Evolutionary conservation across 306 rosid genomes (phyloP).

Genomic region (Dalbergia cochinchinensis): DNA sequence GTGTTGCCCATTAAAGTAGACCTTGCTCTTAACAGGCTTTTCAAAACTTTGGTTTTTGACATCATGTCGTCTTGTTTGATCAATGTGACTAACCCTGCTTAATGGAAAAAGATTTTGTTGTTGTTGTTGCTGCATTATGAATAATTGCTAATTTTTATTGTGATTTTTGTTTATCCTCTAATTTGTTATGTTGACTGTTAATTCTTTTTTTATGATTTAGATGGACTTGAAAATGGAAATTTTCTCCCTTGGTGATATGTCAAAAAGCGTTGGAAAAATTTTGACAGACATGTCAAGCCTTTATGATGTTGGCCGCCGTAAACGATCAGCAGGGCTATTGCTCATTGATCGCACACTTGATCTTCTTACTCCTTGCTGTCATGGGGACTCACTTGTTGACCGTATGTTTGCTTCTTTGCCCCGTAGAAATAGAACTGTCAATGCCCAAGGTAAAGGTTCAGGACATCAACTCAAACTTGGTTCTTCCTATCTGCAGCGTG

Average conservation of each 20-base stretch:
- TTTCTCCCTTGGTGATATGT: slow-evolving; percentile 90
- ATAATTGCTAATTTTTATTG: slow-evolving; percentile 34
- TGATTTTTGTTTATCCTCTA: slow-evolving; percentile 39
- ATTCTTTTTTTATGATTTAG: slow-evolving; percentile 61
- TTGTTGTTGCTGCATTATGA: slow-evolving; percentile 19
- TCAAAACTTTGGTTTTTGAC: slow-evolving; percentile 8
- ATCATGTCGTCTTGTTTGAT: background rate
- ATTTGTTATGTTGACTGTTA: slow-evolving; percentile 45
- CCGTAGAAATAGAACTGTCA: slow-evolving; percentile 61
- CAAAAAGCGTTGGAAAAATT: slow-evolving; percentile 85
- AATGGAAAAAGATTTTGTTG: slow-evolving; percentile 11
- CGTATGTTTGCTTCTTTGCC: slow-evolving; percentile 82
- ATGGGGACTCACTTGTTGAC: slow-evolving; percentile 92
- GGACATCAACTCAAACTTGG: slow-evolving; percentile 61
- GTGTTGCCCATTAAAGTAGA: slow-evolving; percentile 16
- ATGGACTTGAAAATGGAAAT: slow-evolving; percentile 98
- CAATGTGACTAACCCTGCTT: slow-evolving; percentile 11
- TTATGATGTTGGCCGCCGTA: slow-evolving; percentile 93
- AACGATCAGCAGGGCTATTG: slow-evolving; percentile 82
- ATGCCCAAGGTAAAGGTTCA: slow-evolving; percentile 62
- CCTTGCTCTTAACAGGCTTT: slow-evolving; percentile 19
- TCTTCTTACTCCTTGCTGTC: slow-evolving; percentile 93
- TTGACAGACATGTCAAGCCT: slow-evolving; percentile 95
- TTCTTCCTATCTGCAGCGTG: slow-evolving; percentile 64
- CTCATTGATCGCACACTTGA: slow-evolving; percentile 95